Evolutionary conservation across 176 grass and related monocot genomes (phyloP), one percentile per base, ranked within the genome.

Genomic region (Aegilops speltoides): DNA sequence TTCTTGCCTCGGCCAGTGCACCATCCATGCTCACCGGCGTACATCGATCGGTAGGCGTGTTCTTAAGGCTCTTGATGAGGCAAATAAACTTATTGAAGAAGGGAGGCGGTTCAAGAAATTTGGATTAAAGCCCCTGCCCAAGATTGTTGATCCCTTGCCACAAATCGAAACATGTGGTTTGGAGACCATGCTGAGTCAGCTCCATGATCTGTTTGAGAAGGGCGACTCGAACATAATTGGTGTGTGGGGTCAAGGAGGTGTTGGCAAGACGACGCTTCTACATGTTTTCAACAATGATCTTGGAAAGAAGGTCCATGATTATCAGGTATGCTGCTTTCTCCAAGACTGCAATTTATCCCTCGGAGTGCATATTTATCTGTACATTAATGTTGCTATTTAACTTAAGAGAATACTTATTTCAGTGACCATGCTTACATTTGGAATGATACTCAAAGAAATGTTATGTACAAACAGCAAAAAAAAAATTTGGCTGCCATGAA

Each of bases 241-340:
- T 54, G 67, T 97, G 1, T 91, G 90, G 81, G 95, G 95, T 23
- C 71, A 83, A 79, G 92, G 92, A 56, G 95, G 95, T 12, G 59
- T 97, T 7, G 95, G 92, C 16, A 94, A 97, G 83, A 97, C 92
- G 2, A 97, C 92, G 0, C 84, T 97, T 4, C 88, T 97, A 20
- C 89, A 88, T 12, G 54, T 22, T n/a, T 86, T 97, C 56, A 97
- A 94, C 86, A 94, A 97, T 62, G 36, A 91, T 66, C 83, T 97
- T 4, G 64, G 82, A 81, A 69, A 52, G 4, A 74, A 73, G 7
- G 41, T 3, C 22, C 24, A 32, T 5, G 69, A 87, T n/a, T 97
- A 89, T 63, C 92, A 93, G 82, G 86, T 91, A 54, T 32, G 38
- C 60, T 33, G 19, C 12, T 79, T 87, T 70, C 41, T 65, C 41